Base-by-base conservation (phyloP, 768 basidiomycete species). In the Mycena sanguinolenta region DNA sequence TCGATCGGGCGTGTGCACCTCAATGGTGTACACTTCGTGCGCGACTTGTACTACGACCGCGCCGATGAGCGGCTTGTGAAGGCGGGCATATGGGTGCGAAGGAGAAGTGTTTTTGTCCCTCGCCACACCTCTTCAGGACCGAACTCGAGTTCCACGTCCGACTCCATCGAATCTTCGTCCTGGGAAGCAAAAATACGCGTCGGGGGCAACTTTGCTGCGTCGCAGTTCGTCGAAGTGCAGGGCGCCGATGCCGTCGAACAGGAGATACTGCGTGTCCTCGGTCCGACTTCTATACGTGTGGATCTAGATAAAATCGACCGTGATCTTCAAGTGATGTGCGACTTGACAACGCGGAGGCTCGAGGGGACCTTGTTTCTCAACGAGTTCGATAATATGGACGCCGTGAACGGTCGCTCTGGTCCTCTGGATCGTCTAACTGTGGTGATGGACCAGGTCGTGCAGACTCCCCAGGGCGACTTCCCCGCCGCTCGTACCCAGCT, bases 141-240 rank as follows among this genome's bases (percentile, higher is more conserved):
- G n/a, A n/a, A n/a, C n/a, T n/a, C n/a, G n/a, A n/a, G n/a, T n/a
- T n/a, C n/a, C n/a, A n/a, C n/a, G n/a, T n/a, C n/a, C n/a, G n/a
- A n/a, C 34, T 34, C 58, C 5, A n/a, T n/a, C n/a, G n/a, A n/a
- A n/a, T n/a, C 52, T 27, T 57, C 63, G 21, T 65, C 64, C 2
- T 71, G 69, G 69, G 69, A 71, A 30, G 69, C 64, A 49, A 71
- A 71, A 42, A 63, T 65, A 32, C 63, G 69, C 63, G 69, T 70
- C 1, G 69, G 69, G 38, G 69, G 69, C 34, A 59, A 71, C 64
- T 63, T 54, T n/a, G 42, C 39, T 1, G 69, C 69, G 39, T 71
- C 69, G 23, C 69, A 71, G 62, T 71, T 71, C 59, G 59, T 71
- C 60, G 69, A 70, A 58, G 63, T 70, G 39, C 58, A 65, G 30